Evolutionary conservation across 1,284 basidiomycete genomes (phyloP).

Genomic region (Boletus holoroseus): DNA sequence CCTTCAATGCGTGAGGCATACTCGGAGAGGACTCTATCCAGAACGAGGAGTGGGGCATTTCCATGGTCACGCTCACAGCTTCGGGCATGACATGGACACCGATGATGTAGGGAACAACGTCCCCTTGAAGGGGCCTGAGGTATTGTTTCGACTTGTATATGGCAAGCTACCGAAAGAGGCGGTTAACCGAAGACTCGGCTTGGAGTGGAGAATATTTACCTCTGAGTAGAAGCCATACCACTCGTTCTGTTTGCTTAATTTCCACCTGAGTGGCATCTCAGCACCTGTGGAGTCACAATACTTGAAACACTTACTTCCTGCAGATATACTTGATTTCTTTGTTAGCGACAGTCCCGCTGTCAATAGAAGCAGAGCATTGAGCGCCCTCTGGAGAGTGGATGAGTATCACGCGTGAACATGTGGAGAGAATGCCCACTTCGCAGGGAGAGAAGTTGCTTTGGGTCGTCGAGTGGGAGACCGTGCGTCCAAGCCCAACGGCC

Average conservation of each 20-base stretch:
- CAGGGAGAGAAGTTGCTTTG: conserved; percentile 27
- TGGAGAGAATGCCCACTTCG: conserved; percentile 19
- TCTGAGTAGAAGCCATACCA: conserved; percentile 45
- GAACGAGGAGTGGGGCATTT: conserved; percentile 48
- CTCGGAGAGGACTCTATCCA: conserved; percentile 52
- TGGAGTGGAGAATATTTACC: conserved; percentile 20
- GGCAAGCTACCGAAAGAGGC: conserved; percentile 28
- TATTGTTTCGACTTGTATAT: conserved; percentile 43
- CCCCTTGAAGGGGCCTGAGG: conserved; percentile 49
- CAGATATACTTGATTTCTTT: conserved; percentile 43
- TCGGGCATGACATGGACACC: conserved; percentile 41
- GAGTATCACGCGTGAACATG: conserved; percentile 1
- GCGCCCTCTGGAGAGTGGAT: conserved; percentile 34
- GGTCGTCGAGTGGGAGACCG: conserved; percentile 31
- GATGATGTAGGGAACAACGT: conserved; percentile 49
- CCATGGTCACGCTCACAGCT: conserved; percentile 45
- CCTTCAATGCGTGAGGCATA: conserved; percentile 49
- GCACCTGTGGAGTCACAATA: background rate
- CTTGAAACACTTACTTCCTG: conserved; percentile 38
- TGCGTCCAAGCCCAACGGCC: conserved; percentile 39
- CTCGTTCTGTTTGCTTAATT: conserved; percentile 27
- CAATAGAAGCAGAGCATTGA: conserved; percentile 40
- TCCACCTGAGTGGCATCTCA: conserved; percentile 36
- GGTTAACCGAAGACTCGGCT: conserved; percentile 1
- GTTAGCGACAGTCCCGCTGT: conserved; percentile 34